Evolutionary conservation across 257 asterid species (phyloP), one percentile per base, ranked within the genome.

Genomic region (Jasminum sambac): DNA sequence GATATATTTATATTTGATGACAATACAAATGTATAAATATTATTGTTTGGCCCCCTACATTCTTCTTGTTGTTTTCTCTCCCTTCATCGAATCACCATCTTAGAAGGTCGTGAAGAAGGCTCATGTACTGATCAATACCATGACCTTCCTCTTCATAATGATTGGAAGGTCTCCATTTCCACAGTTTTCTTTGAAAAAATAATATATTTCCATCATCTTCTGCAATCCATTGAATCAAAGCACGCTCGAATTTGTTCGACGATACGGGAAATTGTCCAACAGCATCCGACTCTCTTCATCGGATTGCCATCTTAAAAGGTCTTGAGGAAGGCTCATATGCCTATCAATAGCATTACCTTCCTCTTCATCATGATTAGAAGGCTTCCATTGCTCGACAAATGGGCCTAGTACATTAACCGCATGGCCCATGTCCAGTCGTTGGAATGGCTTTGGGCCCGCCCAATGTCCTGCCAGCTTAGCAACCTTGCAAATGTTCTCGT

Each of bases 401-500:
- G 99, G 97, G 3, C 96, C 91, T 36, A 94, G 79, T 17, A 94
- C 89, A 26, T 91, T 91, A 25, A 91, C 97, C 2, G 96, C 96
- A 6, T 94, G 97, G 7, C 99, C 99, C 99, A 94, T 94, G 70
- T 94, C 96, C 5, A 96, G 99, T 60, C 99, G 84, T 75, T 94
- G 99, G 81, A 64, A 81, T 9, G 99, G 96, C 75, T 94, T 96
- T 0, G 95, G 90, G 12, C 96, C 96, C 0, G 97, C 86, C 81
- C 99, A 94, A n/a, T 94, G 96, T 11, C 96, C 96, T 0, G 97
- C 99, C 70, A 94, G 67, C 83, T 94, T 97, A 10, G 92, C 88
- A 7, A 83, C 98, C 76, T 83, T 91, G 86, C 88, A 88, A 25
- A 94, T 85, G 82, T 95, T 90, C 46, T 90, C 91, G 10, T 89